phyloP scores from a whole-genome alignment of 495 filamentous ascomycete genomes.

The Annulohypoxylon bovei region DNA sequence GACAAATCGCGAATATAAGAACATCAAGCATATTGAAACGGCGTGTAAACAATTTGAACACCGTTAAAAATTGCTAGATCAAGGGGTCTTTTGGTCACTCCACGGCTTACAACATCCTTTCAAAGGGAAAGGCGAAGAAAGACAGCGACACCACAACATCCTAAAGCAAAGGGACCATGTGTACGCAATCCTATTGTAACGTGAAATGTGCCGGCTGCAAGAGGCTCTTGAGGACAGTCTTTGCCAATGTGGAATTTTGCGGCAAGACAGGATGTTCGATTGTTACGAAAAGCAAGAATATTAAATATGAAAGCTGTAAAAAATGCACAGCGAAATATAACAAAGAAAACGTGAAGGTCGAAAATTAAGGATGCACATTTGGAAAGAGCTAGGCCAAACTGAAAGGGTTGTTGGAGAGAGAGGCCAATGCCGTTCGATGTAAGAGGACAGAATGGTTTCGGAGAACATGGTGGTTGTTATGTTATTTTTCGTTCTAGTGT shows the following conservation, averaged over 20 bases:
- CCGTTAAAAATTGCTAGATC: background rate
- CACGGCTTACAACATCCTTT: too few species aligned
- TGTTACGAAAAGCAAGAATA: background rate
- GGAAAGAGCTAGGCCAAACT: background rate
- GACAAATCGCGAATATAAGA: too few species aligned
- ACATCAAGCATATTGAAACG: background rate
- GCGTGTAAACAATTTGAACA: background rate
- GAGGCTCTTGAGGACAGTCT: background rate
- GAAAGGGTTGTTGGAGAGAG: background rate
- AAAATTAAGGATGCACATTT: background rate
- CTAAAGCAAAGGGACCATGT: slow-evolving; percentile 6
- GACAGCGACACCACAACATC: too few species aligned
- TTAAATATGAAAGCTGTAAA: background rate
- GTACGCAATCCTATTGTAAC: background rate
- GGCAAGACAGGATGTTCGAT: background rate
- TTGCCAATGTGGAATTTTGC: background rate
- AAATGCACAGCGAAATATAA: background rate
- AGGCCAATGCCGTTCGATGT: background rate
- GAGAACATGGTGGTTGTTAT: too few species aligned
- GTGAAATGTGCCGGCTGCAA: background rate
- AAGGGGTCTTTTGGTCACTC: too few species aligned
- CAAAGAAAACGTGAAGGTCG: background rate
- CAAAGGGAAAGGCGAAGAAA: too few species aligned
- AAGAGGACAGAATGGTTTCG: background rate
- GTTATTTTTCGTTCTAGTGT: too few species aligned